Conservation (phyloP, 202 grass and related monocot species). For the Musa balbisiana region DNA sequence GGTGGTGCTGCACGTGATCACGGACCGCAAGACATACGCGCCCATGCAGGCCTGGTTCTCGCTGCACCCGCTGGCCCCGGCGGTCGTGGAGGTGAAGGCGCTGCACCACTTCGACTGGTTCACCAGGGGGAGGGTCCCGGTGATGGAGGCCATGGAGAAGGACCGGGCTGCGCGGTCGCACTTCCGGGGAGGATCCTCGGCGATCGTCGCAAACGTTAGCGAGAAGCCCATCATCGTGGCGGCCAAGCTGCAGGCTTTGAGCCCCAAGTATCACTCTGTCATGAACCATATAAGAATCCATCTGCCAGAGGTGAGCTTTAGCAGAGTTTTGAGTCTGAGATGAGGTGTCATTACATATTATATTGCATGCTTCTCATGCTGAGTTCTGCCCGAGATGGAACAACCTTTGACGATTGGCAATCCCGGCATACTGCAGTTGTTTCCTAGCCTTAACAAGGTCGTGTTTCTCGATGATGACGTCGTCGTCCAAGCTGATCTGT, state of each 20-base stretch:
- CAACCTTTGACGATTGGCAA: too few species aligned
- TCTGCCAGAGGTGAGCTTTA: conserved; percentile 21
- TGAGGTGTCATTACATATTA: not conserved
- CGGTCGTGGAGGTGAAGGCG: conserved; percentile 29
- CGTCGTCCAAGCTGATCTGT: conserved; percentile 26
- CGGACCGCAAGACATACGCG: conserved; percentile 26
- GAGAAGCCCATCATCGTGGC: conserved; percentile 26
- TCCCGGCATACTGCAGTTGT: conserved; percentile 3
- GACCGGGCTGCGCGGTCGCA: conserved; percentile 18
- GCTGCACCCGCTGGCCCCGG: conserved; percentile 20
- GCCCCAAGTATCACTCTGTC: conserved; percentile 29
- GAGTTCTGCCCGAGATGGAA: not conserved
- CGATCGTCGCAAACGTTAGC: conserved; percentile 18
- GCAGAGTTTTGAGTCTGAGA: too few species aligned
- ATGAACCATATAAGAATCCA: conserved; percentile 31
- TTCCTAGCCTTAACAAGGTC: conserved; percentile 20
- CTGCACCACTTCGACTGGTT: conserved; percentile 30
- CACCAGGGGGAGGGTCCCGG: conserved; percentile 18
- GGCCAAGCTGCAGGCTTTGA: conserved; percentile 25
- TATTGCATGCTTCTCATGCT: not conserved
- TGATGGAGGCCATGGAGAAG: conserved; percentile 35
- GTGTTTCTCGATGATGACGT: conserved; percentile 29
- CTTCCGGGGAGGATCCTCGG: conserved; percentile 24
- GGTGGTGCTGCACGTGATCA: conserved; percentile 25
- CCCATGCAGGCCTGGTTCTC: conserved; percentile 29